Evolutionary conservation across 2,329 filamentous ascomycete species (phyloP).

Genomic region (Nigrospora osmanthi): DNA sequence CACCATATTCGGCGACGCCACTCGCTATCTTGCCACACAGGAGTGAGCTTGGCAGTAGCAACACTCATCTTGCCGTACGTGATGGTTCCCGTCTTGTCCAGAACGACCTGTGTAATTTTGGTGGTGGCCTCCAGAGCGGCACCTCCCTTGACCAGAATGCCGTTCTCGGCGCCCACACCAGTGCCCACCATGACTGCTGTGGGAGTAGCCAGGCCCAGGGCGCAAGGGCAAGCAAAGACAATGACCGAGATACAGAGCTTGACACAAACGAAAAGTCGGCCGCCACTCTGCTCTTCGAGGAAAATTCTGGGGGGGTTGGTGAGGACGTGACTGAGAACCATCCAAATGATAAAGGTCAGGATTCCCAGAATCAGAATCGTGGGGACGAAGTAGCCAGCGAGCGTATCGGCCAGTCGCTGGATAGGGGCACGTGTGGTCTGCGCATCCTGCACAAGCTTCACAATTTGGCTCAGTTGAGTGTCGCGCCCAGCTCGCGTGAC

Average conservation of each 20-base stretch:
- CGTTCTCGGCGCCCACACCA: conserved; percentile 90
- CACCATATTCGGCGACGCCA: conserved; percentile 78
- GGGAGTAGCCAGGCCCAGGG: conserved; percentile 88
- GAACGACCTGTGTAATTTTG: conserved; percentile 79
- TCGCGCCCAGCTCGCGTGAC: conserved; percentile 90
- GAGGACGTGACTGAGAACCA: conserved; percentile 85
- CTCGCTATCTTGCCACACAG: conserved; percentile 61
- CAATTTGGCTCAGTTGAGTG: conserved; percentile 95
- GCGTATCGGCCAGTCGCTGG: conserved; percentile 80
- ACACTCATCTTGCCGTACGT: conserved; percentile 96
- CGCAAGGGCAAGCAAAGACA: conserved; percentile 95
- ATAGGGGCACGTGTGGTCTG: conserved; percentile 93
- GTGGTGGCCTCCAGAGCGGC: conserved; percentile 86
- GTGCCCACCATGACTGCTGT: conserved; percentile 99
- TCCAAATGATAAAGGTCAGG: conserved; percentile 83
- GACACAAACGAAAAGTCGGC: conserved; percentile 91
- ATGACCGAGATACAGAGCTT: conserved; percentile 98
- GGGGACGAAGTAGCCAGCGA: conserved; percentile 92
- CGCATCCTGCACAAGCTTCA: conserved; percentile 95
- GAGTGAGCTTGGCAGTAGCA: conserved; percentile 58
- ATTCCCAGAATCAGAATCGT: conserved; percentile 78
- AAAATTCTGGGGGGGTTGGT: conserved; percentile 85
- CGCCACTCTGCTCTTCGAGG: conserved; percentile 69
- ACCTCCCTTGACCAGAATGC: conserved; percentile 96
- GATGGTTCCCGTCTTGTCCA: conserved; percentile 94